Base-by-base conservation (phyloP, 2,329 filamentous ascomycete species). In the Microcyclosporella mali region DNA sequence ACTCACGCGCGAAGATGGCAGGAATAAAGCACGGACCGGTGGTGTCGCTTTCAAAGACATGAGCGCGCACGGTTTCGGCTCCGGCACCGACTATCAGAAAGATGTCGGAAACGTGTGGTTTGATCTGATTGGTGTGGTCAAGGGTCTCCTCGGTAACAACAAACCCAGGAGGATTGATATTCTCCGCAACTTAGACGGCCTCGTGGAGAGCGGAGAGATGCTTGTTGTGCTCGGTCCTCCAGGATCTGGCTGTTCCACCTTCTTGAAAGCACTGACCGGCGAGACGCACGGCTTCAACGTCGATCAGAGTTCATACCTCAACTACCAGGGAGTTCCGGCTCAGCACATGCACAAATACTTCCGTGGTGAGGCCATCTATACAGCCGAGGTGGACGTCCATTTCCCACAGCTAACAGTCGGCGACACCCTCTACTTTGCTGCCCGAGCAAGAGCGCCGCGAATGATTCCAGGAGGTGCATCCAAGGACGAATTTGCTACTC, bases 341-440 rank as follows among this genome's bases (percentile, higher is more conserved):
- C 68, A 85, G 58, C 77, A 87, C 59, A 90, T 92, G 84, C 79
- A 85, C 66, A 78, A 77, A 9, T 72, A 77, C 49, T 88, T 90
- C 68, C 81, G 85, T 19, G 87, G 87, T 52, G 87, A 94, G 66
- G 85, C 85, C 49, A 89, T 92, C 62, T 92, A 92, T 67, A 89
- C 85, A 0, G 85, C 85, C 46, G 86, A 92, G 63, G 82, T 86
- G 28, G 88, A 94, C 60, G 82, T 85, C 3, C 85, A 89, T 65
- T 89, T 89, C 58, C 84, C 85, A 10, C 77, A 82, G 67, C 67
- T 92, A 56, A 81, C 78, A 1, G 85, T 90, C 33, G 84, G 84
- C 39, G 83, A 90, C 56, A 92, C 86, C 1, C 72, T 90, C 35
- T 82, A 79, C 41, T 90, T 90, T 49, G 85, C 85, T 14, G 84